Evolutionary conservation across 1,284 basidiomycete genomes (phyloP).

Genomic region (Cryptococcus sp.): DNA sequence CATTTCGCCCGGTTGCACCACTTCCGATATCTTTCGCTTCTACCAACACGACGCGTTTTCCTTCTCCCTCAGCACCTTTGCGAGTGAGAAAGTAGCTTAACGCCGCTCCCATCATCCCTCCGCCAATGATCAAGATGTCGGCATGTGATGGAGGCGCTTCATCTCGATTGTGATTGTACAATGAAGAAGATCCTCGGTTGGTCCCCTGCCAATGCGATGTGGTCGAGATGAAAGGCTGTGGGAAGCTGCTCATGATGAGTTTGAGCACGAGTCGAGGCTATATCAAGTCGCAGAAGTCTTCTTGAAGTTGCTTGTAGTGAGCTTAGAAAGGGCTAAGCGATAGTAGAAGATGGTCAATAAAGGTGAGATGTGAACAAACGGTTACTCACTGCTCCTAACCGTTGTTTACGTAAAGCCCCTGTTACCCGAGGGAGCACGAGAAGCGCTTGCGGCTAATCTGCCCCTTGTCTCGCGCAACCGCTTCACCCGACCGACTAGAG

Average conservation of each 20-base stretch:
- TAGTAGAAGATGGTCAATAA: too few species aligned
- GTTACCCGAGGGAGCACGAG: too few species aligned
- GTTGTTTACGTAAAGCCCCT: too few species aligned
- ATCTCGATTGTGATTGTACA: constrained; percentile 4
- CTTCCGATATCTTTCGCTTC: constrained; percentile 26
- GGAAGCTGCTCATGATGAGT: constrained; percentile 15
- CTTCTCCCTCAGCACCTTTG: constrained; percentile 9
- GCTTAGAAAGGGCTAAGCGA: too few species aligned
- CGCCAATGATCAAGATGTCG: constrained; percentile 19
- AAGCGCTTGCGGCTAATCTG: too few species aligned
- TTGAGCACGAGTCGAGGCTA: neutral
- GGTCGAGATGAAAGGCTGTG: constrained; percentile 28
- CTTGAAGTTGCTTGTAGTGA: too few species aligned
- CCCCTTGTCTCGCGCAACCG: too few species aligned
- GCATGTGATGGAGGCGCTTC: constrained; percentile 3
- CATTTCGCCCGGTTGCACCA: constrained; percentile 25
- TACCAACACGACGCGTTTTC: constrained; percentile 11
- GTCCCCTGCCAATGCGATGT: constrained; percentile 36
- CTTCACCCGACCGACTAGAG: too few species aligned
- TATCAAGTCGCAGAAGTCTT: too few species aligned
- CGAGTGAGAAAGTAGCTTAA: constrained; percentile 25
- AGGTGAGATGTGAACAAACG: too few species aligned
- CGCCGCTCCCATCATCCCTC: constrained; percentile 19
- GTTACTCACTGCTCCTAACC: too few species aligned
- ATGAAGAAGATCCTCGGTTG: constrained; percentile 10